Conservation (phyloP, 805 yeast genomes). For the Novakomyces olei region DNA sequence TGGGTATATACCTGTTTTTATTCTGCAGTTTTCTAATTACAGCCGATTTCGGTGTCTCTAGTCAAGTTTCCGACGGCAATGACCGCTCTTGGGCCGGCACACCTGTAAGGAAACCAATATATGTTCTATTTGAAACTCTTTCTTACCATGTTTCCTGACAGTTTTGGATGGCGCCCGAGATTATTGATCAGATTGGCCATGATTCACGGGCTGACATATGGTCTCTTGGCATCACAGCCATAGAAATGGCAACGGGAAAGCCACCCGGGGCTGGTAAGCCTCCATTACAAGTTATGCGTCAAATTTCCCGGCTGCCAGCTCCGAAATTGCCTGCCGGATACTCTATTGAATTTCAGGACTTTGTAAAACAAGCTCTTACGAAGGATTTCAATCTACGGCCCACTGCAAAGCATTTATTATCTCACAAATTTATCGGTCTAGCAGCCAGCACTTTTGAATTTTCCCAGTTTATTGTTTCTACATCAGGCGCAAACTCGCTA, state of each 20-base stretch:
- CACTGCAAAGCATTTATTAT: slow-evolving; percentile 31
- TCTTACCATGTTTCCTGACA: slow-evolving; percentile 83
- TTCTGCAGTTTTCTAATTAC: no score
- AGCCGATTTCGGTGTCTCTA: slow-evolving; percentile 96
- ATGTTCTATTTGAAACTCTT: no score
- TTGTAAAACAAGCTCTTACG: slow-evolving; percentile 54
- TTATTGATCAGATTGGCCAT: slow-evolving; percentile 61
- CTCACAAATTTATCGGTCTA: slow-evolving; percentile 33
- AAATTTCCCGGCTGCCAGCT: slow-evolving; percentile 56
- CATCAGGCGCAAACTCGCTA: no score
- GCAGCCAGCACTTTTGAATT: no score
- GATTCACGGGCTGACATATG: slow-evolving; percentile 58
- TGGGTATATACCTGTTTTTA: no score
- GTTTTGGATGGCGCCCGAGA: slow-evolving; percentile 99
- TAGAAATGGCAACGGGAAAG: slow-evolving; percentile 46
- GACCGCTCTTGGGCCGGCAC: slow-evolving; percentile 31
- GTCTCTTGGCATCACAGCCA: slow-evolving; percentile 62
- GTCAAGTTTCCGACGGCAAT: slow-evolving; percentile 40
- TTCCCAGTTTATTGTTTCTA: no score
- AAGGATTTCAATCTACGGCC: slow-evolving; percentile 51
- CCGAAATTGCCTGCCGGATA: slow-evolving; percentile 82
- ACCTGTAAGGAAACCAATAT: slow-evolving; percentile 27
- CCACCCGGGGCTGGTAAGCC: slow-evolving; percentile 41
- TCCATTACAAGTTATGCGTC: slow-evolving; percentile 33
- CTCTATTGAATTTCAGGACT: slow-evolving; percentile 40